A percentile compares a stretch with the other conserved stretches of the same genome.
Evolutionary conservation across 495 filamentous ascomycete genomes (phyloP).

Genomic region (Staphylotrichum tortipilum): DNA sequence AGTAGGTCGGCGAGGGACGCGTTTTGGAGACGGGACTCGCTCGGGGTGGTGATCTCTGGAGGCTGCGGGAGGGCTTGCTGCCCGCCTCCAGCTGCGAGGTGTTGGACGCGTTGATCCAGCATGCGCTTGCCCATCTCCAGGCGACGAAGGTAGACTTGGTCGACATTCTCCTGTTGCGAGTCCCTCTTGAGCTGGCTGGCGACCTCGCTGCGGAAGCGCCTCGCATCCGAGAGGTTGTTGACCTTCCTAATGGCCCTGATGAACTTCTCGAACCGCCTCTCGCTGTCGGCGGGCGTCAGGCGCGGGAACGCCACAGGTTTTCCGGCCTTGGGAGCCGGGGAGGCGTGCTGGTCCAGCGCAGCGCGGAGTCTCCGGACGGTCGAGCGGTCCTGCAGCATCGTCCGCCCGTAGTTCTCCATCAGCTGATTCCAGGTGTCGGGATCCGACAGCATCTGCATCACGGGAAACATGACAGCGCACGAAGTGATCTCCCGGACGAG

Average conservation of each 20-base stretch:
- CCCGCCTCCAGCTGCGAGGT: slow-evolving; percentile 61
- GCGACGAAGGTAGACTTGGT: slow-evolving; percentile 76
- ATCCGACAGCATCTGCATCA: slow-evolving; percentile 65
- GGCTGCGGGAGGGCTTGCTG: slow-evolving; percentile 28
- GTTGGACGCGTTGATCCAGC: slow-evolving; percentile 80
- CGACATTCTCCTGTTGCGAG: slow-evolving; percentile 64
- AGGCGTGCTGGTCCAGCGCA: slow-evolving; percentile 90
- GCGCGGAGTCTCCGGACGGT: slow-evolving; percentile 89
- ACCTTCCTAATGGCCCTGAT: slow-evolving; percentile 82
- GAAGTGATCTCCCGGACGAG: slow-evolving; percentile 78
- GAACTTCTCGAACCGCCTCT: slow-evolving; percentile 88
- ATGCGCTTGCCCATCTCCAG: slow-evolving; percentile 86
- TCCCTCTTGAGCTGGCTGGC: slow-evolving; percentile 88
- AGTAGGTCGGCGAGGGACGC: slow-evolving; percentile 73
- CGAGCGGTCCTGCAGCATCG: slow-evolving; percentile 88
- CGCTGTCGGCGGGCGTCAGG: slow-evolving; percentile 57
- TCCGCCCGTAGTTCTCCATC: slow-evolving; percentile 80
- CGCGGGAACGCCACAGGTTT: slow-evolving; percentile 54
- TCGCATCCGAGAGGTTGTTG: slow-evolving; percentile 87
- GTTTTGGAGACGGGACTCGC: slow-evolving; percentile 54
- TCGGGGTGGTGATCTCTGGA: slow-evolving; percentile 19
- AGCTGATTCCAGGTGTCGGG: slow-evolving; percentile 96
- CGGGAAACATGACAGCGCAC: slow-evolving; percentile 64
- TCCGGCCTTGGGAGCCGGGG: slow-evolving; percentile 61
- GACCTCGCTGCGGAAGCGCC: slow-evolving; percentile 83